Conservation (phyloP, 768 basidiomycete genomes). For the Dentipellis sp. region DNA sequence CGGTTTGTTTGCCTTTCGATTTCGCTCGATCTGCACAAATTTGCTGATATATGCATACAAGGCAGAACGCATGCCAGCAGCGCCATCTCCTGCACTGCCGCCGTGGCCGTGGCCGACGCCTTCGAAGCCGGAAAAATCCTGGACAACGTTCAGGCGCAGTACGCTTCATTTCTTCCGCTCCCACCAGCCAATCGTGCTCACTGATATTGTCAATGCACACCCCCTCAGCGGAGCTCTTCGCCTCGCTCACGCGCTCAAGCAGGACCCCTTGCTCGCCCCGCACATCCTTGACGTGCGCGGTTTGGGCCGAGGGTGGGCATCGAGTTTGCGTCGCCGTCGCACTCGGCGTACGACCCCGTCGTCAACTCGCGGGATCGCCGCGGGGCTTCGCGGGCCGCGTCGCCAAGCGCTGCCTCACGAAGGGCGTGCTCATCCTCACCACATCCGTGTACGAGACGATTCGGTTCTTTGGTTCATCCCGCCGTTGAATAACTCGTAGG, state of each 20-base stretch:
- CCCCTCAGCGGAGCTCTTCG: conserved; percentile 67
- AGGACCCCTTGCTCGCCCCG: conserved; percentile 39
- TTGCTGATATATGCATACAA: conserved; percentile 23
- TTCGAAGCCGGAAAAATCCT: conserved; percentile 77
- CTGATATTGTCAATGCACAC: too few relatives aligned
- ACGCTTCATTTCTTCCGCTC: too few relatives aligned
- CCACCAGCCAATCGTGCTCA: too few relatives aligned
- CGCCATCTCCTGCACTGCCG: conserved; percentile 87
- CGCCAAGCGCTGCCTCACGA: conserved; percentile 73
- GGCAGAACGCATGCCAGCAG: conserved; percentile 92
- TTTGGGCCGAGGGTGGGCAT: conserved; percentile 83
- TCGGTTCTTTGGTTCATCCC: conserved; percentile 96
- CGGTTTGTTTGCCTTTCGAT: conserved; percentile 35
- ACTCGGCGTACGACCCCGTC: conserved; percentile 40
- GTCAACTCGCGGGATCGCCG: conserved; percentile 27
- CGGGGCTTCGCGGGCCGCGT: conserved; percentile 59
- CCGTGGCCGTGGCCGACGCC: conserved; percentile 70
- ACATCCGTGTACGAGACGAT: conserved; percentile 85
- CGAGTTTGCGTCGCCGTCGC: conserved; percentile 62
- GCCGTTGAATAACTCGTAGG: conserved; percentile 68
- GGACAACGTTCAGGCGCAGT: conserved; percentile 71
- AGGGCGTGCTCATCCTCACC: conserved; percentile 80
- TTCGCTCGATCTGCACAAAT: not conserved
- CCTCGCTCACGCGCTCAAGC: conserved; percentile 43
- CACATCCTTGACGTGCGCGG: conserved; percentile 79